Evolutionary conservation across 2,329 filamentous ascomycete species (phyloP).

Genomic region (Penicillium sp.): DNA sequence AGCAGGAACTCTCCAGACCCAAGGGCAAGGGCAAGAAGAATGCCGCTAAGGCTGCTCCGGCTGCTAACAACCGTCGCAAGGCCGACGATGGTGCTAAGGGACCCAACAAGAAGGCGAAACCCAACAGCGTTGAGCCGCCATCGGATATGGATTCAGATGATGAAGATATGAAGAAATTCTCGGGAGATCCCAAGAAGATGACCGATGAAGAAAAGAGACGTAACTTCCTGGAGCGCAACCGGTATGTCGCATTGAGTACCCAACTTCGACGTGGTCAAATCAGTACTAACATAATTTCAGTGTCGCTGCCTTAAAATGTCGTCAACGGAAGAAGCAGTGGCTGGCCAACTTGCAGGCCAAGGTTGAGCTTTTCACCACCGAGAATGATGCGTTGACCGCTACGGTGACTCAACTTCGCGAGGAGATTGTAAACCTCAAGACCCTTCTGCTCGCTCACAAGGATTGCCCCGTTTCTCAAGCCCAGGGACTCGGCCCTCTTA

Average conservation of each 20-base stretch:
- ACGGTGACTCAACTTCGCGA: constrained; percentile 85
- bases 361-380: constrained; percentile 86
- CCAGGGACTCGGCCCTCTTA: constrained; percentile 62
- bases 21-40: constrained; percentile 71
- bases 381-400: constrained; percentile 83
- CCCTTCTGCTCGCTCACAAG: constrained; percentile 87
- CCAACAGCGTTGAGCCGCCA: constrained; percentile 43
- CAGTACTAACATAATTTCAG: constrained; percentile 51
- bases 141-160: constrained; percentile 54
- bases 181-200: constrained; percentile 71
- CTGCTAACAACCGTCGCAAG: constrained; percentile 72
- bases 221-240: constrained; percentile 94
- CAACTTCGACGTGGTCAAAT: background rate
- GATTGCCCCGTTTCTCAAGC: constrained; percentile 91
- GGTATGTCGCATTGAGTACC: constrained; percentile 56
- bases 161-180: constrained; percentile 52
- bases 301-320: constrained; percentile 93
- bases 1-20: constrained; percentile 68
- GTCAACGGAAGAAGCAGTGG: constrained; percentile 99
- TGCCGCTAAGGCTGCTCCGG: constrained; percentile 46
- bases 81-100: constrained; percentile 71
- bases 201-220: constrained; percentile 98
- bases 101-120: constrained; percentile 73
- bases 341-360: constrained; percentile 90
- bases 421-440: constrained; percentile 94